Base-by-base conservation (phyloP, 1,139 yeast species). In the Yamadazyma epiphylla region DNA sequence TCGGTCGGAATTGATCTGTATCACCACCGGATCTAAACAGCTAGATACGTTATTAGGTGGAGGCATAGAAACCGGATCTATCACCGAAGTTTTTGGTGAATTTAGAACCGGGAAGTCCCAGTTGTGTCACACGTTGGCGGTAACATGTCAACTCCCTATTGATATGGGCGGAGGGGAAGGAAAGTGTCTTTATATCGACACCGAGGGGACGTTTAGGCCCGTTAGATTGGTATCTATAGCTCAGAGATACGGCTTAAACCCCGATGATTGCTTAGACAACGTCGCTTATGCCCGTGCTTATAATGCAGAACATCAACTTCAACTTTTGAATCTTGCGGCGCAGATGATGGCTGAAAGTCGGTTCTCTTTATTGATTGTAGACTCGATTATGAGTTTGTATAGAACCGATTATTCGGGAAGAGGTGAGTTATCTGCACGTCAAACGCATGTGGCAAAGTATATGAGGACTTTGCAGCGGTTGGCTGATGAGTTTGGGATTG, bases 81-180 rank as follows among this genome's bases (percentile, higher is more conserved):
- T 94, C 44, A 91, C 99, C 1, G 99, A 91, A 58, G 77, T 89
- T 7, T 91, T 87, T 64, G 99, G 99, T 25, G 98, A 91, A 59
- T 94, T 89, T 56, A 78, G 98, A 60, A 91, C 98, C 1, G 99
- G 99, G 29, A 91, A 91, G 56, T 87, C 96, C 5, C 99, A 91
- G 62, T 64, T 91, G 31, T 94, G 98, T 58, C 98, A 94, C 54
- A 94, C 98, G 1, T 68, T 94, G 39, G 96, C 97, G 0, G 96
- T 94, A 8, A 89, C 97, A 2, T 91, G 97, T 55, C 99, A 91
- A 58, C 65, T 91, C 36, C 98, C 98, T 3, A 79, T 91, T 28
- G 97, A 91, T 53, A 84, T 86, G 86, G 97, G 97, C 26, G 99
- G 99, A 35, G 99, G 97, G 30, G 99, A 91, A 63, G 98, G 99